Evolutionary conservation across 768 basidiomycete species (phyloP), one percentile per base, ranked within the genome.

Genomic region (Boletus rubroflammeus): DNA sequence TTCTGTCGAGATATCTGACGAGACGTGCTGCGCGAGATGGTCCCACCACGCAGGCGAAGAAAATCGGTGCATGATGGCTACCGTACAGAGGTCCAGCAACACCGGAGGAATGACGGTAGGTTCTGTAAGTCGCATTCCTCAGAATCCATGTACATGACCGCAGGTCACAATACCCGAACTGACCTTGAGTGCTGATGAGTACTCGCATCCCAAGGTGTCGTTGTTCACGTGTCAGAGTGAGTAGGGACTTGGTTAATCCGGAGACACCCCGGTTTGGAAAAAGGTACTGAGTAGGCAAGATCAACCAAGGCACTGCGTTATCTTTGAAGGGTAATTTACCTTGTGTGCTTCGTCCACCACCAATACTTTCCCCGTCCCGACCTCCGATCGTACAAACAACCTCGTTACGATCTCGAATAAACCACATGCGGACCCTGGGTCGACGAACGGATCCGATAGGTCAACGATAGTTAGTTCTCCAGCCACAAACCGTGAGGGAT

Each of bases 301-400:
- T 39, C 26, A 50, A 40, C 4, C 41, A 10, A 21, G 17, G 41
- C 11, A 29, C 21, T 28, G 32, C 9, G 9, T n/a, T 10, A 21
- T 19, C 7, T n/a, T 17, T 32, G n/a, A 35, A 36, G 38, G 6
- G 8, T 1, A 19, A n/a, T 46, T 21, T 49, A 82, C 86, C 63
- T 87, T 87, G 59, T 88, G 86, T 0, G 86, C 86, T 55, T 88
- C 86, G 44, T 88, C 85, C 1, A 88, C 81, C 0, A 87, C 77
- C 6, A 86, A 72, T 1, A 85, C 79, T 53, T 86, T 86, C 5
- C 85, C 85, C 0, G 81, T 81, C 5, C 67, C 73, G 6, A 84
- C 74, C 1, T 81, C 70, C 1, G 81, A 76, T 28, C 85, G 75
- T 2, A 84, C 75, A 61, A 88, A 88, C 5, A 84, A 62, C 40